phyloP scores from a whole-genome alignment of 441 rosid genomes.

The Iberis amara region DNA sequence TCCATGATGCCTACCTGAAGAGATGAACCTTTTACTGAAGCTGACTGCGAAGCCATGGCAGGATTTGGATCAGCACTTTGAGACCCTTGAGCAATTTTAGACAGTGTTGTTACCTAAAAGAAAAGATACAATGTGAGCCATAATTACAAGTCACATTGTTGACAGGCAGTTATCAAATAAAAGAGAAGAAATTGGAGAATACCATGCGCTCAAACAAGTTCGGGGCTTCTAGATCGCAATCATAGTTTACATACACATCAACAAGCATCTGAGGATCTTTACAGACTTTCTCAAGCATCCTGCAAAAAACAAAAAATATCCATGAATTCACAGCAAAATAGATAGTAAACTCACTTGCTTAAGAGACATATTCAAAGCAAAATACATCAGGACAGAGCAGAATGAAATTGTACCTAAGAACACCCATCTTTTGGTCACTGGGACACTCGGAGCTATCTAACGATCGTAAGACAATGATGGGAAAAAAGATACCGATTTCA shows the following conservation, averaged over 20 bases:
- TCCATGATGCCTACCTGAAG: slow-evolving; percentile 68
- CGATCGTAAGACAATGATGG: slow-evolving; percentile 85
- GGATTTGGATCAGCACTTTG: slow-evolving; percentile 85
- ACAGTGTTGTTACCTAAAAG: slow-evolving; percentile 74
- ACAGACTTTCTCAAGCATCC: slow-evolving; percentile 96
- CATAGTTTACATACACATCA: slow-evolving; percentile 96
- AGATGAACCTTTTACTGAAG: slow-evolving; percentile 81
- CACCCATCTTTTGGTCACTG: slow-evolving; percentile 75
- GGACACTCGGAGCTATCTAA: slow-evolving; percentile 79
- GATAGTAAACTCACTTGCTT: slow-evolving; percentile 1
- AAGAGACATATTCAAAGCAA: slow-evolving; percentile 11
- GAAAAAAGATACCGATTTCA: slow-evolving; percentile 96
- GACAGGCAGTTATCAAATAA: slow-evolving; percentile 9
- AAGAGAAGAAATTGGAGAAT: slow-evolving; percentile 23
- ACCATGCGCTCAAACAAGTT: slow-evolving; percentile 99
- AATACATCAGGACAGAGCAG: slow-evolving; percentile 30
- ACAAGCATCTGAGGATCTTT: slow-evolving; percentile 98
- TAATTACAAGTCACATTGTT: slow-evolving; percentile 10
- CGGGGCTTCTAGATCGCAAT: slow-evolving; percentile 97
- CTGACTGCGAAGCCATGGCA: slow-evolving; percentile 62
- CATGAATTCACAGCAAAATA: slow-evolving; percentile 14
- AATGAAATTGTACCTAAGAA: slow-evolving; percentile 66
- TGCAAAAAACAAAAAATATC: slow-evolving; percentile 32
- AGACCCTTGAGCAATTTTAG: slow-evolving; percentile 93
- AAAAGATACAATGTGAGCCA: slow-evolving; percentile 24